Conservation (phyloP, 192 early-diverging fungal genomes). For the Powellomyces hirtus region DNA sequence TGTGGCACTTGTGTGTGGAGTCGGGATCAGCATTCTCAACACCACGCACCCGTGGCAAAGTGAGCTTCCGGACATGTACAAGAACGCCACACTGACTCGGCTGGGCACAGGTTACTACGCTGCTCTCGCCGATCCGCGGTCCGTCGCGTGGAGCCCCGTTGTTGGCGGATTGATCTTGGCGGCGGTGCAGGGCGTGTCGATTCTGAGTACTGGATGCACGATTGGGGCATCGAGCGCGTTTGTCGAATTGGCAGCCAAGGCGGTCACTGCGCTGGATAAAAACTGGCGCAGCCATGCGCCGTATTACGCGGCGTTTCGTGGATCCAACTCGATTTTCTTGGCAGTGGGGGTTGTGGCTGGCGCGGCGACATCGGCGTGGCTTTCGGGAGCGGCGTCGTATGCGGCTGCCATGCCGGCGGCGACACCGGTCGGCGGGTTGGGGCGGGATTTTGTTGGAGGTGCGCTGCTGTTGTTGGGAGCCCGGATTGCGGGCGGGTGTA, state of each 20-base stretch:
- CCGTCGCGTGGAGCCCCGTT: constrained; percentile 29
- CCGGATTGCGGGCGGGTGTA: constrained; percentile 38
- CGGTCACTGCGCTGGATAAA: constrained; percentile 23
- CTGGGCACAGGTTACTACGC: no score
- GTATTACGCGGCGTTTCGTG: constrained; percentile 4
- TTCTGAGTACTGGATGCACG: not conserved
- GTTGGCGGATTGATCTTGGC: constrained; percentile 22
- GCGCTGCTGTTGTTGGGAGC: constrained; percentile 27
- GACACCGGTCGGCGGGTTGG: not conserved
- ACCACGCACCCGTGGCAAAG: not conserved
- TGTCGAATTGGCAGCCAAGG: constrained; percentile 3
- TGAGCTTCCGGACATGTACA: not conserved
- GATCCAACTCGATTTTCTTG: not conserved
- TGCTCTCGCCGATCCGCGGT: not conserved
- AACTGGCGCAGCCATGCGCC: constrained; percentile 25
- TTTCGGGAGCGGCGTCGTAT: not conserved
- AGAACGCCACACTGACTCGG: not conserved
- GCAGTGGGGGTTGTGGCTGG: constrained; percentile 23
- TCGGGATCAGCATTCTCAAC: constrained; percentile 18
- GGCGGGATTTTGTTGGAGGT: constrained; percentile 17
- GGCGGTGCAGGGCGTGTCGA: constrained; percentile 7
- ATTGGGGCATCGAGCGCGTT: constrained; percentile 23
- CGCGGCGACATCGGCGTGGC: constrained; percentile 1
- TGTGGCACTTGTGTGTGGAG: not conserved
- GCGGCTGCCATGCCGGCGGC: not conserved